A percentile compares a stretch with the other conserved stretches of the same genome.
Evolutionary conservation across 2,329 filamentous ascomycete genomes (phyloP).

Genomic region (Aspergillus jensenii): DNA sequence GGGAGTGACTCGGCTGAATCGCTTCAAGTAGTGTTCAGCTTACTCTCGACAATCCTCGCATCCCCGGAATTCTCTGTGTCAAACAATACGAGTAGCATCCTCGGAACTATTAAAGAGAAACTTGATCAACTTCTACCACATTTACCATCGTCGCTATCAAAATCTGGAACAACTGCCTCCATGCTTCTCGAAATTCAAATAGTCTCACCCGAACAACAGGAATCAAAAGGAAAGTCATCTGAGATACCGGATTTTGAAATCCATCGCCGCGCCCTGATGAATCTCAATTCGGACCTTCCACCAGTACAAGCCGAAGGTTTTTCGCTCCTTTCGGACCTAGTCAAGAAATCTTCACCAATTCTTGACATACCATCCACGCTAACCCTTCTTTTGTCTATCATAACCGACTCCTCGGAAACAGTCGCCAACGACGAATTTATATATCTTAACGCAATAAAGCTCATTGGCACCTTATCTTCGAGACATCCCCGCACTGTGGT

Average conservation of each 20-base stretch:
- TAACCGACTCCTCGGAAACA: constrained; percentile 34
- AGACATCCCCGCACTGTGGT: constrained; percentile 43
- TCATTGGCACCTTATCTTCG: constrained; percentile 41
- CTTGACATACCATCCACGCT: constrained; percentile 45
- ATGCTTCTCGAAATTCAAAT: constrained; percentile 46
- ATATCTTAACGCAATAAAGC: constrained; percentile 45
- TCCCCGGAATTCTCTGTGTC: constrained; percentile 41
- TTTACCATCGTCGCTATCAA: constrained; percentile 34
- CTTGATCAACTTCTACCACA: constrained; percentile 37
- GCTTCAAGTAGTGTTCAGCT: constrained; percentile 41
- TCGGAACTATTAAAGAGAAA: constrained; percentile 35
- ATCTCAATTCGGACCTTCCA: constrained; percentile 41
- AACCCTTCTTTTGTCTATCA: constrained; percentile 39
- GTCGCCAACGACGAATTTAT: constrained; percentile 42
- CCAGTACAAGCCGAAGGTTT: constrained; percentile 47
- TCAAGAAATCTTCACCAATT: constrained; percentile 42
- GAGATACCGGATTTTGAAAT: constrained; percentile 39
- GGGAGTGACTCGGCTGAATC: constrained; percentile 35
- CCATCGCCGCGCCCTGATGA: constrained; percentile 42
- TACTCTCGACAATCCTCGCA: constrained; percentile 43
- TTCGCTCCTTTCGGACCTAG: constrained; percentile 38
- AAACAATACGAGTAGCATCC: constrained; percentile 26
- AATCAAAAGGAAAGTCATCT: constrained; percentile 20
- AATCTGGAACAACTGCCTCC: constrained; percentile 40
- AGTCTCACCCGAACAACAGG: constrained; percentile 24